Evolutionary conservation across 2,329 filamentous ascomycete species (phyloP).

Genomic region (Stagonosporopsis vannaccii): DNA sequence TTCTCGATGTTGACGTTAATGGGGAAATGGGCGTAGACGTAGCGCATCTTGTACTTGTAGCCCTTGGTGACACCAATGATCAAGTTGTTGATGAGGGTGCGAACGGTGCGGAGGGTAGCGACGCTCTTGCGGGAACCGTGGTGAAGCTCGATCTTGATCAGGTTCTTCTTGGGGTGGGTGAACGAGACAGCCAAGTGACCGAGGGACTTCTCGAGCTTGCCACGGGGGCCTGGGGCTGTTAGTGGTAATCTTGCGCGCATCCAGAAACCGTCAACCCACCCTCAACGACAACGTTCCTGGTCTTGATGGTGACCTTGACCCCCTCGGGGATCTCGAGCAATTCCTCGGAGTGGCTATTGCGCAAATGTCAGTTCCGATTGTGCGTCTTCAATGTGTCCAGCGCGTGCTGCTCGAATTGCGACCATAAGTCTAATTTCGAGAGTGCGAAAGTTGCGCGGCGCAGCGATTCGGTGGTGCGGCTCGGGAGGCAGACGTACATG

Average conservation of each 20-base stretch:
- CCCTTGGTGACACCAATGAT: conserved; percentile 98
- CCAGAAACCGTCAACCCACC: conserved; percentile 69
- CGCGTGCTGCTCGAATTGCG: conserved; percentile 17
- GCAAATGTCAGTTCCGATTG: conserved; percentile 41
- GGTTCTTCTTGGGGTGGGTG: conserved; percentile 81
- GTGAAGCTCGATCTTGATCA: conserved; percentile 98
- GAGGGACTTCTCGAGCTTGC: conserved; percentile 97
- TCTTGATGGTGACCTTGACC: conserved; percentile 98
- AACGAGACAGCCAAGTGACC: conserved; percentile 97
- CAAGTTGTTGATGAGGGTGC: conserved; percentile 98
- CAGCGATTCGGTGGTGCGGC: conserved; percentile 21
- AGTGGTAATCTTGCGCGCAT: conserved; percentile 5
- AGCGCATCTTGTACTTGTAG: conserved; percentile 99
- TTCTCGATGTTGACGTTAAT: conserved; percentile 99
- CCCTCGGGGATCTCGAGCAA: conserved; percentile 93
- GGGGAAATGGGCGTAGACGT: conserved; percentile 99
- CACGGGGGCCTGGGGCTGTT: conserved; percentile 40
- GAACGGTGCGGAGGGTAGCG: conserved; percentile 96
- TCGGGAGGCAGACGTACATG: conserved; percentile 63
- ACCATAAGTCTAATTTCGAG: conserved; percentile 23
- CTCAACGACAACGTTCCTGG: conserved; percentile 94
- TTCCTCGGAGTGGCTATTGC: conserved; percentile 82
- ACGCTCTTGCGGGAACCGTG: conserved; percentile 98
- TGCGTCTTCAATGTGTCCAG: conserved; percentile 24
- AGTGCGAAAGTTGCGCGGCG: conserved; percentile 19